phyloP scores from a whole-genome alignment of 306 rosid genomes.

The Cajanus cajan region DNA sequence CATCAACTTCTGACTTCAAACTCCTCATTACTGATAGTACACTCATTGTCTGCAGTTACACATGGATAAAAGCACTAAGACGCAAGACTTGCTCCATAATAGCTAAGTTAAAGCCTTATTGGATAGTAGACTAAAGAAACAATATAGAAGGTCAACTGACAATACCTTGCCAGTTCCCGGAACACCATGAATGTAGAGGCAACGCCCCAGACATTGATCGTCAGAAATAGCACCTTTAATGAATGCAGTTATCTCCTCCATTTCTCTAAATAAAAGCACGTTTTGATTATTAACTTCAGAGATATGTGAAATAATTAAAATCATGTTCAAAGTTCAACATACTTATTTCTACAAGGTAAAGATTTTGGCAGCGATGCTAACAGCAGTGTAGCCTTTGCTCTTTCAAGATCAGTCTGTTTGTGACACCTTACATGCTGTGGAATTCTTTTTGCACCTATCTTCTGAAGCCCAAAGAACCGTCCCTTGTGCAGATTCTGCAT shows the following conservation, averaged over 20 bases:
- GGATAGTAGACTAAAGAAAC: background rate
- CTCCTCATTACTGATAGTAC: conserved; percentile 77
- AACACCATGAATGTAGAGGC: conserved; percentile 96
- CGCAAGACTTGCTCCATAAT: background rate
- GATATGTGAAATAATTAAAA: background rate
- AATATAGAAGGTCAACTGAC: conserved; percentile 17
- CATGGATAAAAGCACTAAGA: background rate
- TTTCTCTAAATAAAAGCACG: conserved; percentile 59
- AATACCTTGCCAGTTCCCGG: conserved; percentile 96
- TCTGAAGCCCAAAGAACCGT: conserved; percentile 78
- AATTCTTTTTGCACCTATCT: conserved; percentile 77
- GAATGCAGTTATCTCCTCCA: conserved; percentile 80
- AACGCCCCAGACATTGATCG: conserved; percentile 86
- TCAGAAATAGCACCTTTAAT: conserved; percentile 83
- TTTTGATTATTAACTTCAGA: conserved; percentile 27
- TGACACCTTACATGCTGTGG: conserved; percentile 80
- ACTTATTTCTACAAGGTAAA: conserved; percentile 90
- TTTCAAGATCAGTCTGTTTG: conserved; percentile 86
- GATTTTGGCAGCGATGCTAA: conserved; percentile 83
- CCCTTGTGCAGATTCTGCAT: conserved; percentile 77
- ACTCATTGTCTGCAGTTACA: conserved; percentile 81
- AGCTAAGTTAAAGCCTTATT: background rate
- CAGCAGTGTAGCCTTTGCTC: conserved; percentile 85
- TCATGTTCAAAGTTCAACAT: conserved; percentile 38
- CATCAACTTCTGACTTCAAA: conserved; percentile 84